Base-by-base conservation (phyloP, 2,329 filamentous ascomycete species). In the Didymella lethalis region DNA sequence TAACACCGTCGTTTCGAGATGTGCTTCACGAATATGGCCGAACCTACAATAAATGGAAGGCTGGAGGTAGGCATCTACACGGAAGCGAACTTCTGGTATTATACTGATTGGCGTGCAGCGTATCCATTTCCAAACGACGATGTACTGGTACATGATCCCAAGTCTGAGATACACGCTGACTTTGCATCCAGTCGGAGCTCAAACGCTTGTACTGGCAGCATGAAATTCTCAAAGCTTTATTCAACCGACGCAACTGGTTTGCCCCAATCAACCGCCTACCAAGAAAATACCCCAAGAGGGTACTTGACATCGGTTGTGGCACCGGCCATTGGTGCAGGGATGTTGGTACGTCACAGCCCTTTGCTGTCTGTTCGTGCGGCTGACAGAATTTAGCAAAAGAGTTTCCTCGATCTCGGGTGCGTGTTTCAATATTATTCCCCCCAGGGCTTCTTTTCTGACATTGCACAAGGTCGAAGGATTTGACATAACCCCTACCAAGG, bases 301-400 rank as follows among this genome's bases (percentile, higher is more conserved):
- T 80, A 48, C 62, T 80, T 23, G 78, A 80, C 61, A 77, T 80
- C 57, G 78, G 78, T 36, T 79, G 77, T 8, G 78, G 78, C 26
- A 79, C 77, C 4, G 78, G 78, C 5, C 74, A 70, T 56, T 80
- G 78, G 78, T 77, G 76, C 16, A 71, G 76, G 43, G 75, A 79
- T 48, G 78, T 80, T 69, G 78, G 77, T 79, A 68, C 7, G 75
- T 68, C 36, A 26, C 38, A 29, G 40, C 34, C 32, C 31, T 57
- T 29, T 31, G 23, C 18, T 25, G 11, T 36, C 25, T 11, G 29
- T 20, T n/a, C 56, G 16, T 3, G 18, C 25, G 23, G 54, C 68
- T 76, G 54, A 76, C 66, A 28, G 48, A 14, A 16, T 26, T 25
- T 44, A 78, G 77, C 71, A 25, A 70, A 72, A 26, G 57, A 71